Percentiles rank a stretch among this genome's conserved stretches.
Conservation (phyloP, 164 flowering plant species). For the Macadamia integrifolia region DNA sequence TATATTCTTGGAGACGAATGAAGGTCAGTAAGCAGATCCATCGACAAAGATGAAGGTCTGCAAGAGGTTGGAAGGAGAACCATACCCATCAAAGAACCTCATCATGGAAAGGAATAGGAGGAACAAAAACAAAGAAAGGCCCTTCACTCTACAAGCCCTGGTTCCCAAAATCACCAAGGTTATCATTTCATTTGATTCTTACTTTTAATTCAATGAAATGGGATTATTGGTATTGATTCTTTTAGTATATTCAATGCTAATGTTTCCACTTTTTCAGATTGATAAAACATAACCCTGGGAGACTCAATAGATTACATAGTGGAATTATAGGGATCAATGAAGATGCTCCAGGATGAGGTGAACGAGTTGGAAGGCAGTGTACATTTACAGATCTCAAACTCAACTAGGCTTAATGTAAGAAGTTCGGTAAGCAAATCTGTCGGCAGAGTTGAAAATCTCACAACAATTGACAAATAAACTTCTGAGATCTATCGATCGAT, state of each 20-base stretch:
- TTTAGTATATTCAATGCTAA: not conserved
- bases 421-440: too few relatives aligned
- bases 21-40: not conserved
- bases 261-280: constrained; percentile 35
- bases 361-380: constrained; percentile 19
- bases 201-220: not conserved
- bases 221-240: not conserved
- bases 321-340: constrained; percentile 33
- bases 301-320: constrained; percentile 53
- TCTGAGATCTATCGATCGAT: too few relatives aligned
- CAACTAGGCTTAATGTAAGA: not conserved
- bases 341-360: constrained; percentile 38
- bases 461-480: too few relatives aligned
- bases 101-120: constrained; percentile 52
- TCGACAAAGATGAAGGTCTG: not conserved
- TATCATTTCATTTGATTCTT: not conserved
- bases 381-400: constrained; percentile 3
- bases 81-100: constrained; percentile 39
- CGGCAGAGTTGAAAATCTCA: too few relatives aligned
- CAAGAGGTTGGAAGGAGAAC: constrained; percentile 2
- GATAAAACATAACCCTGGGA: constrained; percentile 38
- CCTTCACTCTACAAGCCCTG: constrained; percentile 41
- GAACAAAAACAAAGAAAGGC: constrained; percentile 34
- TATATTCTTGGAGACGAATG: too few relatives aligned
- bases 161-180: constrained; percentile 74